phyloP scores from a whole-genome alignment of 805 yeast species.

The Kuraishia piskuri region DNA sequence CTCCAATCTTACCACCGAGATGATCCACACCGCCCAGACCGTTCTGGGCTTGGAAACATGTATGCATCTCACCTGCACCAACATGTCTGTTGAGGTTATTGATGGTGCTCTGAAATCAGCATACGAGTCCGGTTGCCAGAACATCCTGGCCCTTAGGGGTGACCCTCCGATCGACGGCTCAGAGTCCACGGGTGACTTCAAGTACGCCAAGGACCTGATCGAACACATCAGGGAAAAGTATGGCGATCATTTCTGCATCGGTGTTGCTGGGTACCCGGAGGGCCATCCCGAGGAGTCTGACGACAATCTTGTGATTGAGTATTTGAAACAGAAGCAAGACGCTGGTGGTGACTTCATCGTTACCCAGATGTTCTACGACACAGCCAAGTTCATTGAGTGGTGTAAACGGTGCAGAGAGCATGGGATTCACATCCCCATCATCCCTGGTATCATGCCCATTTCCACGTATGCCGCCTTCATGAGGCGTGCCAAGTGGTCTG shows the following conservation, averaged over 20 bases:
- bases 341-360: conserved; percentile 91
- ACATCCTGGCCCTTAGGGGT: conserved; percentile 89
- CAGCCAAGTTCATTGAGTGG: conserved; percentile 78
- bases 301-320: conserved; percentile 41
- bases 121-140: conserved; percentile 86
- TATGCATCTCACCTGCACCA: conserved; percentile 96
- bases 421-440: conserved; percentile 79
- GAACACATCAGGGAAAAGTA: conserved; percentile 64
- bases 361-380: conserved; percentile 97
- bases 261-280: conserved; percentile 97
- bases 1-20: conserved; percentile 78
- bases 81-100: conserved; percentile 75
- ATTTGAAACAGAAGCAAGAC: conserved; percentile 81
- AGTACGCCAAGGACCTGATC: conserved; percentile 82
- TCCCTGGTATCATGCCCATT: conserved; percentile 98
- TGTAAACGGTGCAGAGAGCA: conserved; percentile 56
- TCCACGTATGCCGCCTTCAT: conserved; percentile 89
- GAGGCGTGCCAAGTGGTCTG: conserved; percentile 94
- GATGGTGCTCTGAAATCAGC: conserved; percentile 84
- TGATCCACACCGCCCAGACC: conserved; percentile 85
- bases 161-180: conserved; percentile 82
- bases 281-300: conserved; percentile 88
- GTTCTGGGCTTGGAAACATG: conserved; percentile 92
- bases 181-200: conserved; percentile 76
- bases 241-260: conserved; percentile 88